Evolutionary conservation across 208 protist species (phyloP), one percentile per base, ranked within the genome.

Genomic region (Crithidia mellificae): DNA sequence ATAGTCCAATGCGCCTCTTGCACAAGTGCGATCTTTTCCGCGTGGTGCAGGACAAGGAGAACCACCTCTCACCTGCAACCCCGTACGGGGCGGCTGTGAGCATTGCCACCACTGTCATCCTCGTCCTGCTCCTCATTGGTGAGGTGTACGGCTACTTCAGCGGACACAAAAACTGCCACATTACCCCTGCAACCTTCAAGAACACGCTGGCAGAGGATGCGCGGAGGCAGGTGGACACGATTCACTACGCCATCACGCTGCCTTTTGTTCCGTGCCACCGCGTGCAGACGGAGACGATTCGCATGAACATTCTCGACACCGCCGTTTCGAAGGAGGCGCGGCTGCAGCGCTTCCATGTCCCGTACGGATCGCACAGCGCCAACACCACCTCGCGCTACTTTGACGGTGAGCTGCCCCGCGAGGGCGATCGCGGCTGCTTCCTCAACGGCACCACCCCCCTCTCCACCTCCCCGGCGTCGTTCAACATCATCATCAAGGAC

Each of bases 21-120:
- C 65, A 68, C 57, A 62, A 66, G 44, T 64, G 77, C 30, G 78
- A 83, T 32, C 53, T 83, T 29, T 83, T 83, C 54, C 72, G 78
- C 22, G 68, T 74, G 15, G 63, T 83, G 32, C 78, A 79, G 68
- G 78, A 83, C 47, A 68, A 38, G 19, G 77, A 82, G 47, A 77
- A 64, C 25, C 72, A 77, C 39, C 68, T 83, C 22, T 70, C 68
- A 1, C 68, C 73, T 1, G 56, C 72, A 44, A 83, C 67, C 7
- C 20, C 53, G 14, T 51, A 74, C 32, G 77, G 77, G 8, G 70
- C 63, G 19, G 64, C 46, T 6, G 52, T 68, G 17, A 78, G 61
- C 27, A 54, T 74, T 2, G 47, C 53, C 34, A 81, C 71, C 2
- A 38, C 66, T 8, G 36, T 49, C 8, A 12, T 77, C 22, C 39